Conservation (phyloP, 1,284 basidiomycete species). For the Ustilago bromivora region DNA sequence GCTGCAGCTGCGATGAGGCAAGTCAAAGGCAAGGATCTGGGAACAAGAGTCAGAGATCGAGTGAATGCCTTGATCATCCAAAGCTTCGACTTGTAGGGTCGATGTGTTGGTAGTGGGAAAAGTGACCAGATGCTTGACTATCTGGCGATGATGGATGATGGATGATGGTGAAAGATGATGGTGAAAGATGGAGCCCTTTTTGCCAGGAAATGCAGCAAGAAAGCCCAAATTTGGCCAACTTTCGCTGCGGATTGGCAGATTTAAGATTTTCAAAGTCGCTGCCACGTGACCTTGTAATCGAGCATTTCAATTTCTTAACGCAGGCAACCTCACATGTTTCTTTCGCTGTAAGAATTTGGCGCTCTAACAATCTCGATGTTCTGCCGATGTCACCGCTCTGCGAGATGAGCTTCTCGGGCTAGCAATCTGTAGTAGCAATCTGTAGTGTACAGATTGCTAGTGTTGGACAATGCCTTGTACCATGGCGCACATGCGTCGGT, state of each 20-base stretch:
- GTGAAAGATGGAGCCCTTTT: neutral
- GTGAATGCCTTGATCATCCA: slow-evolving; percentile 46
- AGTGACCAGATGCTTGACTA: slow-evolving; percentile 2
- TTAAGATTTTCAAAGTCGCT: slow-evolving; percentile 1
- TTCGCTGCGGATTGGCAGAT: slow-evolving; percentile 1
- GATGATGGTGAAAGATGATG: neutral
- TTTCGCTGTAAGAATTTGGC: neutral
- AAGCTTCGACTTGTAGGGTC: slow-evolving; percentile 8
- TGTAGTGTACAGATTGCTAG: too few species aligned
- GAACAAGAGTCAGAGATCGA: slow-evolving; percentile 19
- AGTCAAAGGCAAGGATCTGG: slow-evolving; percentile 32
- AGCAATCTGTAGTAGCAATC: too few species aligned
- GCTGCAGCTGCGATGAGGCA: neutral
- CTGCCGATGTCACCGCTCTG: neutral
- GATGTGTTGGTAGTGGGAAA: neutral
- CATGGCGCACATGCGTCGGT: neutral
- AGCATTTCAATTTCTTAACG: neutral
- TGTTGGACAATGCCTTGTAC: too few species aligned
- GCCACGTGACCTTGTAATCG: slow-evolving; percentile 14
- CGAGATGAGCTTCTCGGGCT: too few species aligned
- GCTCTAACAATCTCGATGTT: neutral
- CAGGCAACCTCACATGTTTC: neutral
- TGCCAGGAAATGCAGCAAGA: slow-evolving; percentile 5
- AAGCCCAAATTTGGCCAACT: slow-evolving; percentile 10
- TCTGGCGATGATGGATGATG: neutral